Evolutionary conservation across 805 yeast species (phyloP).

Genomic region (Pichia ethanolica): DNA sequence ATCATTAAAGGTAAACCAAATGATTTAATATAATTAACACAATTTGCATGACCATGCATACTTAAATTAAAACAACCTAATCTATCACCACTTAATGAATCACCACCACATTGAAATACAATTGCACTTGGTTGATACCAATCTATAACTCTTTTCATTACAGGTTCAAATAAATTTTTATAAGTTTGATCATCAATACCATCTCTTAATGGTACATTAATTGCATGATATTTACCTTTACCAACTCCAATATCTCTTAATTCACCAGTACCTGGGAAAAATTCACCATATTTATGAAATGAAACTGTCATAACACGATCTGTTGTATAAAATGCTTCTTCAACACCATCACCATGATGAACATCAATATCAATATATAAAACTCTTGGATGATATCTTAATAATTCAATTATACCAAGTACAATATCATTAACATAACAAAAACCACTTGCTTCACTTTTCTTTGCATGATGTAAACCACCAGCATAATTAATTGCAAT

Average conservation of each 20-base stretch:
- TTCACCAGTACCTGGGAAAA: conserved; percentile 91
- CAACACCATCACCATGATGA: conserved; percentile 94
- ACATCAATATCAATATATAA: conserved; percentile 84
- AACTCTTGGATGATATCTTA: conserved; percentile 80
- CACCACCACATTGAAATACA: conserved; percentile 98
- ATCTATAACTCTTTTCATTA: conserved; percentile 65
- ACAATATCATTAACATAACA: conserved; percentile 90
- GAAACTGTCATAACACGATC: conserved; percentile 88
- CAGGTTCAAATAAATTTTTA: conserved; percentile 83
- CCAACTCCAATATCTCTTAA: conserved; percentile 79
- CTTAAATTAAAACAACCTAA: conserved; percentile 93
- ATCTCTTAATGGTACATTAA: conserved; percentile 82
- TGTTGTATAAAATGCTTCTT: conserved; percentile 87
- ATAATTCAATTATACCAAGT: conserved; percentile 67
- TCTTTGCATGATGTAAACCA: conserved; percentile 89
- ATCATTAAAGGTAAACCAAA: conserved; percentile 89
- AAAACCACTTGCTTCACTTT: conserved; percentile 83
- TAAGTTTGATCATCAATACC: conserved; percentile 90
- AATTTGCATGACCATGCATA: conserved; percentile 92
- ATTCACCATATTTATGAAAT: conserved; percentile 88
- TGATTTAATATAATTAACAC: conserved; percentile 79
- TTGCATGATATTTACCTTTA: conserved; percentile 72
- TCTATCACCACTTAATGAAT: conserved; percentile 91
- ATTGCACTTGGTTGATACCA: conserved; percentile 95
- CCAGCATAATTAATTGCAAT: conserved; percentile 93